Evolutionary conservation across 495 filamentous ascomycete genomes (phyloP), one percentile per base, ranked within the genome.

Genomic region (Eremomyces bilateralis): DNA sequence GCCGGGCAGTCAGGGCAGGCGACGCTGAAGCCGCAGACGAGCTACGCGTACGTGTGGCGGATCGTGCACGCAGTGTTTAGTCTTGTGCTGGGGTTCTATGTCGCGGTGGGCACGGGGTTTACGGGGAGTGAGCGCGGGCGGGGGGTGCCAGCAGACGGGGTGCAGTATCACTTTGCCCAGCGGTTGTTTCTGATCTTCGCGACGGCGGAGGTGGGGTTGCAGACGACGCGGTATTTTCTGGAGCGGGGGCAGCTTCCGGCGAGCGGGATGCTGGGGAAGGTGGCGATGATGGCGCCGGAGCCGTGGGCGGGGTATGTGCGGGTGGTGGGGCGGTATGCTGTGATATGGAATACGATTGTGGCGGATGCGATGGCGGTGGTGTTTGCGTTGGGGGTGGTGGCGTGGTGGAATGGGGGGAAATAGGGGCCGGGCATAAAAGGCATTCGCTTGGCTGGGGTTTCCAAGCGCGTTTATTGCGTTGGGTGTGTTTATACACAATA

Each of bases 11-110:
- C 39, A 38, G 42, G 10, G 37, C 50, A 47, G 18, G 40, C 46
- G 18, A 43, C 46, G 6, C 50, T 55, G 12, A 50, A 53, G 4
- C 54, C 60, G 25, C 34, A 40, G 53, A 38, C 54, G 56, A 43
- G 60, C 61, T 51, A 63, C 54, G 36, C 53, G 52, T 63, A 69
- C 37, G 37, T 80, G 1, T 91, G 81, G 80, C 71, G 76, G 34
- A 59, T 80, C 11, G 48, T 88, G 12, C 83, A 93, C 52, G 66
- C 71, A 2, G 25, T 80, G 0, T 76, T 84, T 51, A 70, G 81
- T 0, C 48, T 90, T 10, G 52, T 57, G 0, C 58, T 91, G 3
- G 79, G 73, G 0, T 42, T 78, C 8, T 91, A 88, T 48, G 63
- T 90, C 33, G 58, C 65, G 32, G 35, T 77, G 32, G 56, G 63